Base-by-base conservation (phyloP, 495 filamentous ascomycete genomes). In the Penicillium ochrochloron region DNA sequence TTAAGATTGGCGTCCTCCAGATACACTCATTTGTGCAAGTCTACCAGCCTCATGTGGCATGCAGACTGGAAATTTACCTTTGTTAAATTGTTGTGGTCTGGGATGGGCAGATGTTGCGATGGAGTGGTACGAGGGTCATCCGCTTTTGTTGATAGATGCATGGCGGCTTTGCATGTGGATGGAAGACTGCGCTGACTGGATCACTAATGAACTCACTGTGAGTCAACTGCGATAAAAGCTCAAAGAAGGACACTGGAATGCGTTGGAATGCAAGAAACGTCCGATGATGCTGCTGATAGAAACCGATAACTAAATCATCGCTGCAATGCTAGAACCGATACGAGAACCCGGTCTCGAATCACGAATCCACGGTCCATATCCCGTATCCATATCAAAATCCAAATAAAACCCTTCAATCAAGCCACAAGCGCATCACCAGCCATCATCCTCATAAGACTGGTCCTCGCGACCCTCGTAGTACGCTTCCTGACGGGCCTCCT, bases 391-490 rank as follows among this genome's bases (percentile, higher is more conserved):
- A 4, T 17, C 37, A 3, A 17, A 17, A 17, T 41, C 19, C 9
- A 25, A 48, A 12, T 12, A 2, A 17, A 11, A 14, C 10, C 19
- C 21, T 9, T 48, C 51, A n/a, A 33, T 25, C 19, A 50, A 14
- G 8, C 17, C 11, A 34, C 34, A 59, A 37, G 9, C 31, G 5
- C 17, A 46, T 61, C 55, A 63, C 63, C 65, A 60, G 34, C 65
- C 66, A 8, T 68, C 67, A 37, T 67, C 62, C 37, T 69, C 69
- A 12, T 67, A 61, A 1, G 61, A 59, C 57, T 73, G 64, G 27
- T 74, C 71, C 23, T 66, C 63, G 14, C 71, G 66, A 35, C 69
- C 69, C 0, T 70, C 65, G 10, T 72, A 62, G 27, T 74, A 74
- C 6, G 61, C 69, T 0, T 68, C 65, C 19, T 66, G 4, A 14